A percentile compares a stretch with the other conserved stretches of the same genome.
Conservation (phyloP, 768 basidiomycete genomes). For the Serendipita indica region DNA sequence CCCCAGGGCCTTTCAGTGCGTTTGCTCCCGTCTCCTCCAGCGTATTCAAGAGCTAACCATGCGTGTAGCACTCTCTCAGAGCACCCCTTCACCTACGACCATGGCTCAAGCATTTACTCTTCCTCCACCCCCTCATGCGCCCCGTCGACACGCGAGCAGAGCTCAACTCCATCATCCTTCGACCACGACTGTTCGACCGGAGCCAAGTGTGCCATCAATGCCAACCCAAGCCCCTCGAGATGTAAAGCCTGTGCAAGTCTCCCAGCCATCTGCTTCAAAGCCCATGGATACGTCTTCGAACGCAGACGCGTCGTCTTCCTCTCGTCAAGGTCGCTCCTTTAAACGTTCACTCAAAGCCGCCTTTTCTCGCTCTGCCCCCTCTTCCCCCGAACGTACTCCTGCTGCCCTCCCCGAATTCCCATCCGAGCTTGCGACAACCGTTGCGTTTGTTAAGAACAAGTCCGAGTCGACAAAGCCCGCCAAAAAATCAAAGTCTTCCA, state of each 20-base stretch:
- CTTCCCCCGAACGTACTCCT: neutral
- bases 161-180: neutral
- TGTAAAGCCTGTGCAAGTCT: no score
- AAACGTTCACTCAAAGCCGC: neutral
- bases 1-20: neutral
- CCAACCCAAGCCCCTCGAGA: no score
- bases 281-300: no score
- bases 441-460: neutral
- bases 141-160: conserved; percentile 15
- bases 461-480: neutral
- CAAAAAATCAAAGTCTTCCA: neutral
- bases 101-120: conserved; percentile 13
- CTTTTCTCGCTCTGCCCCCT: neutral
- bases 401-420: neutral
- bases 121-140: conserved; percentile 16
- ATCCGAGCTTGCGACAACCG: neutral
- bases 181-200: neutral
- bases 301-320: no score
- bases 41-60: no score
- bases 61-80: no score
- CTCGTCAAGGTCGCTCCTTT: neutral
- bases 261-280: no score
- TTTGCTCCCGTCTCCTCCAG: no score
- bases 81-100: neutral
- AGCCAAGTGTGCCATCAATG: neutral